Conservation (phyloP, 768 basidiomycete genomes). For the Lactarius evosmus region DNA sequence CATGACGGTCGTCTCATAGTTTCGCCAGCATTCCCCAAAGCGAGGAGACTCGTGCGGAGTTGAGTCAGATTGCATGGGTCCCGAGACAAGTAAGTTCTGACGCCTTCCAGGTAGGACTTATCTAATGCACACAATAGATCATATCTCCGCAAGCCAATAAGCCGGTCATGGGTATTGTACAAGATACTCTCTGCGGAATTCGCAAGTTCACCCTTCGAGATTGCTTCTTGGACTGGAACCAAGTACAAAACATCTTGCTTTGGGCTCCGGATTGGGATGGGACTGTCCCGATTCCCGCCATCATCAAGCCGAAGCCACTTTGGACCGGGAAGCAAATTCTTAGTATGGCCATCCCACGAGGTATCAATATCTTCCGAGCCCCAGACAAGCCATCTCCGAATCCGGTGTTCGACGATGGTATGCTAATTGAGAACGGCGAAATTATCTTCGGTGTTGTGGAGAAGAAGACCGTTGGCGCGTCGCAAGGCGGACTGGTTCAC, state of each 20-base stretch:
- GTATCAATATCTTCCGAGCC: constrained; percentile 87
- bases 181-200: constrained; percentile 96
- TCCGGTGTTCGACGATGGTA: constrained; percentile 89
- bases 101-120: background rate
- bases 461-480: constrained; percentile 98
- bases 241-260: constrained; percentile 94
- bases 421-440: constrained; percentile 96
- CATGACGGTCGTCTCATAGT: constrained; percentile 19
- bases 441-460: constrained; percentile 93
- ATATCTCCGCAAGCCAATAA: constrained; percentile 99
- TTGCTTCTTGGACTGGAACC: constrained; percentile 91
- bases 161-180: constrained; percentile 99
- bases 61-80: constrained; percentile 99
- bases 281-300: constrained; percentile 83
- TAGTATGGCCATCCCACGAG: constrained; percentile 87
- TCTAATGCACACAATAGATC: constrained; percentile 53
- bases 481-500: constrained; percentile 91
- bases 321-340: constrained; percentile 99
- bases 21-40: constrained; percentile 84
- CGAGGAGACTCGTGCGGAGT: constrained; percentile 95
- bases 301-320: constrained; percentile 93
- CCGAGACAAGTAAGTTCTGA: constrained; percentile 72
- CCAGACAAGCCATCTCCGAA: constrained; percentile 76
- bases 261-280: constrained; percentile 99
- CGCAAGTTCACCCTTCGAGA: constrained; percentile 97